These are phyloP conservation scores for Aspergillus coremiiformis DNA, from an alignment of 495 filamentous ascomycete species.

Conservation along the genomic window DNA sequence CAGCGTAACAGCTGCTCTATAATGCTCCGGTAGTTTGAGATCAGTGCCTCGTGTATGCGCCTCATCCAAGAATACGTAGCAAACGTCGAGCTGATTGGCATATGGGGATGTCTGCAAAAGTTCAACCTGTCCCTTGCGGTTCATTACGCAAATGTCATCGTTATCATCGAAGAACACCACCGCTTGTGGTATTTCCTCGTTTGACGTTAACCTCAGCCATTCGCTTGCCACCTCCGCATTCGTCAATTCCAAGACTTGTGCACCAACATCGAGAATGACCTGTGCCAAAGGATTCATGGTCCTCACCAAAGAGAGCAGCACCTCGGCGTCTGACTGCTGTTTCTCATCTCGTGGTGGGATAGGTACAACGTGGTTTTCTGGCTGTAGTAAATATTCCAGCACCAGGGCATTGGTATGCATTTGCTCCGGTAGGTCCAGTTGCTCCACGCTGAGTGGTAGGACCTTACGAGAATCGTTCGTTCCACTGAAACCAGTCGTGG, in stretches of 20 bases:
- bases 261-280: slow-evolving; percentile 69
- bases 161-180: slow-evolving; percentile 43
- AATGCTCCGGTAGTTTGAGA: slow-evolving; percentile 51
- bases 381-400: slow-evolving; percentile 45
- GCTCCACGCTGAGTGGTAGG: slow-evolving; percentile 49
- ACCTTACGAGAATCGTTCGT: slow-evolving; percentile 58
- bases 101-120: slow-evolving; percentile 54
- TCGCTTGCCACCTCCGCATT: slow-evolving; percentile 1
- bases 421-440: slow-evolving; percentile 49
- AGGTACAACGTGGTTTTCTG: slow-evolving; percentile 2
- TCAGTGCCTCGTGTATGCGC: slow-evolving; percentile 72
- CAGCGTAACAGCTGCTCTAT: slow-evolving; percentile 61
- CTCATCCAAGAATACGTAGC: slow-evolving; percentile 68
- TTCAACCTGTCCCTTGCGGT: slow-evolving; percentile 40
- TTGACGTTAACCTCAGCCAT: slow-evolving; percentile 9
- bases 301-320: slow-evolving; percentile 12
- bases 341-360: neutral
- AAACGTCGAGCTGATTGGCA: slow-evolving; percentile 49
- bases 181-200: slow-evolving; percentile 21
- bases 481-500: slow-evolving; percentile 61
- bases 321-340: neutral
- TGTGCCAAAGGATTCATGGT: slow-evolving; percentile 35
- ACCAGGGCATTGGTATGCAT: slow-evolving; percentile 59
- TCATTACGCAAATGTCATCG: slow-evolving; percentile 40
- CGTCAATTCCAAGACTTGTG: slow-evolving; percentile 50